Conservation (phyloP, 2,329 filamentous ascomycete species). For the Phoma sp. region DNA sequence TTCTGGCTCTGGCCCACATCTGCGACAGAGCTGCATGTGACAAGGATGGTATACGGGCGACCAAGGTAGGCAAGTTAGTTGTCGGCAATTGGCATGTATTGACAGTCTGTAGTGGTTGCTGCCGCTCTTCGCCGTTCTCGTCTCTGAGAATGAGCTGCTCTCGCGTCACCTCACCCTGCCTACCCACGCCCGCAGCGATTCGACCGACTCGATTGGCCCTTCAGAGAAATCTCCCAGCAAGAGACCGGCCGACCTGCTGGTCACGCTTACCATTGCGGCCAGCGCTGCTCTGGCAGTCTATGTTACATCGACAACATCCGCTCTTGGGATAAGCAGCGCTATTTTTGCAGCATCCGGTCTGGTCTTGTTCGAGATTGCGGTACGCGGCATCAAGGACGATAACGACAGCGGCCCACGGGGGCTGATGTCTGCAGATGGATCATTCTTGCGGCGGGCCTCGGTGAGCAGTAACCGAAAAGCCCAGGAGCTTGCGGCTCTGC, state of each 20-base stretch:
- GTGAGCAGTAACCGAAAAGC: conserved; percentile 30
- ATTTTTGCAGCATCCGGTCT: conserved; percentile 50
- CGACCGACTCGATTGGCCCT: conserved; percentile 21
- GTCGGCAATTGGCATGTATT: neutral
- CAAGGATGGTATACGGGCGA: conserved; percentile 52
- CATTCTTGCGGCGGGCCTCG: conserved; percentile 33
- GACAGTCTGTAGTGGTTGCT: conserved; percentile 40
- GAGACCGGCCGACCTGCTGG: conserved; percentile 40
- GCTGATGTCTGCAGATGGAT: conserved; percentile 45
- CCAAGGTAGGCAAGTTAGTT: conserved; percentile 46
- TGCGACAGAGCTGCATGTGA: conserved; percentile 54
- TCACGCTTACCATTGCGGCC: conserved; percentile 44
- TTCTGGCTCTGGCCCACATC: conserved; percentile 51
- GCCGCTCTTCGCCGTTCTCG: conserved; percentile 39
- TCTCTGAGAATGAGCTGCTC: conserved; percentile 37
- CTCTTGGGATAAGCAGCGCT: conserved; percentile 51
- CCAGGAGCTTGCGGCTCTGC: conserved; percentile 34
- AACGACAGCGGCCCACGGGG: conserved; percentile 32
- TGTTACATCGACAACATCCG: conserved; percentile 42
- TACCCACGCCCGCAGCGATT: conserved; percentile 27
- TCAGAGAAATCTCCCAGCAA: conserved; percentile 22
- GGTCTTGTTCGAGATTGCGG: conserved; percentile 49
- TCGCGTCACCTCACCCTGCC: conserved; percentile 33
- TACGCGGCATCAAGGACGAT: conserved; percentile 33
- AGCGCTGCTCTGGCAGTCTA: conserved; percentile 44